Evolutionary conservation across 2,329 filamentous ascomycete species (phyloP).

Genomic region (Beauveria bassiana): DNA sequence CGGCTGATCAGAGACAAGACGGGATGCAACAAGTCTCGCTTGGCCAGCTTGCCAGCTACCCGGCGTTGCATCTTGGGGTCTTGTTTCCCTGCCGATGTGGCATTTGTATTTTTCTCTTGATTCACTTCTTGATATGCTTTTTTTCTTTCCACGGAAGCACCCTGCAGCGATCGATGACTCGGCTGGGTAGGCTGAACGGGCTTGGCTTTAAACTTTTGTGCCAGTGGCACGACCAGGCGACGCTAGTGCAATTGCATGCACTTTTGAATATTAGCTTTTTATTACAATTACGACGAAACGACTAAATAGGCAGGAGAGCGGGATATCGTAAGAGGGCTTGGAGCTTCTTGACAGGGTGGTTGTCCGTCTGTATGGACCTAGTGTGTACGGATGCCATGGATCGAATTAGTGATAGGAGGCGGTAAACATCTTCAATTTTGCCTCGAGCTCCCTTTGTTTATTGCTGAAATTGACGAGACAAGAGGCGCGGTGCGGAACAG

Average conservation of each 20-base stretch:
- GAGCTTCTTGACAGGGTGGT: no score
- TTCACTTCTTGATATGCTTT: no score
- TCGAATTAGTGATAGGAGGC: not conserved
- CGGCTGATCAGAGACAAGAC: conserved; percentile 5
- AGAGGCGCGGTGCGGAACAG: not conserved
- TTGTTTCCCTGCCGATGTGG: not conserved
- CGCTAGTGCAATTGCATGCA: not conserved
- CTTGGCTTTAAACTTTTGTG: not conserved
- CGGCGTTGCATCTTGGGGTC: not conserved
- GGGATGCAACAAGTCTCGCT: not conserved
- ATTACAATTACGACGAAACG: no score
- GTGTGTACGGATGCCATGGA: not conserved
- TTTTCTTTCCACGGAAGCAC: not conserved
- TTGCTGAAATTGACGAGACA: not conserved
- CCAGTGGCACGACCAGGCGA: not conserved
- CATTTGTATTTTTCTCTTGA: not conserved
- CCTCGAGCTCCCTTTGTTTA: conserved; percentile 4
- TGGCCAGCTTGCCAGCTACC: not conserved
- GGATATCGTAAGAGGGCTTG: no score
- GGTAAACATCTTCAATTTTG: not conserved
- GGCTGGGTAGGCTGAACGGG: not conserved
- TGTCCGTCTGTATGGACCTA: no score
- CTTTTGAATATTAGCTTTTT: not conserved
- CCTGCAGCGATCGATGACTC: not conserved
- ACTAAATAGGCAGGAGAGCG: no score